These are phyloP conservation scores for Apiospora hydei DNA, from an alignment of 2,329 filamentous ascomycete species.

Conservation along the genomic window DNA sequence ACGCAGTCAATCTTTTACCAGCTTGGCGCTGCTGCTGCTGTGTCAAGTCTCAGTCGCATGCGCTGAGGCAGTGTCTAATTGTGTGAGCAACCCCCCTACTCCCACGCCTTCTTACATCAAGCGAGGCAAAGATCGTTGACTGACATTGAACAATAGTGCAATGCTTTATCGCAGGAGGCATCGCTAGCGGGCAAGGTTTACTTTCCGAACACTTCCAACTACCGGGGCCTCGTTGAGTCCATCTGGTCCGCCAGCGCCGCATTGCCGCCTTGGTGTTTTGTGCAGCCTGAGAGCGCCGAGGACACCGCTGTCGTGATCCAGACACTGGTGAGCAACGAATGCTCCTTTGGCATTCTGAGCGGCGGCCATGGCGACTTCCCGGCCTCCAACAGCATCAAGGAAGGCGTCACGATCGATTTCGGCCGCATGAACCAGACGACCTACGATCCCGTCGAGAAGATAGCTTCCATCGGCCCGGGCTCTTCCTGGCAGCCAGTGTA, in stretches of 20 bases:
- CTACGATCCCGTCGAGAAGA: slow-evolving; percentile 37
- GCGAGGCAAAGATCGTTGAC: not conserved
- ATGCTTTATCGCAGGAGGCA: not conserved
- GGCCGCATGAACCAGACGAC: slow-evolving; percentile 40
- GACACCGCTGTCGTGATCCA: not conserved
- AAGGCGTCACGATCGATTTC: slow-evolving; percentile 30
- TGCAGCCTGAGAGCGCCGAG: not conserved
- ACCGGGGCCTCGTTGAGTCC: not conserved
- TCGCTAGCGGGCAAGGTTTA: not conserved
- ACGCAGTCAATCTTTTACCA: not conserved
- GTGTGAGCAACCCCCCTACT: not conserved
- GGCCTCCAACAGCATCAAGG: slow-evolving; percentile 15
- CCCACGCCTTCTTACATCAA: not conserved
- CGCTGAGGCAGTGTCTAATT: not conserved
- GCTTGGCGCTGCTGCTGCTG: not conserved
- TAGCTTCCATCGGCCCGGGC: slow-evolving; percentile 41
- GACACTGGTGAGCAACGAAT: not conserved
- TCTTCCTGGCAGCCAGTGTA: slow-evolving; percentile 37
- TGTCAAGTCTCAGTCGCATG: not conserved
- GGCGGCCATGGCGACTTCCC: slow-evolving; percentile 1
- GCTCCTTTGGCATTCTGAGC: not conserved
- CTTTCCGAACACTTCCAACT: not conserved
- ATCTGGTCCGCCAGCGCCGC: slow-evolving; percentile 4
- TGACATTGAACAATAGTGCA: not conserved
- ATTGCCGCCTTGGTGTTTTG: not conserved